phyloP scores from a whole-genome alignment of 2,329 filamentous ascomycete species.

The Arthrobotrys conoides region DNA sequence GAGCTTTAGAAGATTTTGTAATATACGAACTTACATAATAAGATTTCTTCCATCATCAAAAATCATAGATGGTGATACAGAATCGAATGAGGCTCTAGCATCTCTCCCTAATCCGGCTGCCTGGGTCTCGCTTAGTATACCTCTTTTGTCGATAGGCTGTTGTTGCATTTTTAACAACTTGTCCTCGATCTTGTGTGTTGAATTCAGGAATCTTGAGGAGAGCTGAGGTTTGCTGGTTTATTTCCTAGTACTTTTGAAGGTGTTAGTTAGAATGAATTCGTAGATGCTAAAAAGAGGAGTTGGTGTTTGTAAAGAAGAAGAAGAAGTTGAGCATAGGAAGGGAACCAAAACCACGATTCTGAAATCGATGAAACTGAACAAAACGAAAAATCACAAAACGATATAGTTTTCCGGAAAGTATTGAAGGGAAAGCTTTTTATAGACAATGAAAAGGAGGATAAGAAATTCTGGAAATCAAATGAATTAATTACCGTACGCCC shows the following conservation, averaged over 20 bases:
- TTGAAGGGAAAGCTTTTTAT: not conserved
- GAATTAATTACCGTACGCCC: too few relatives aligned
- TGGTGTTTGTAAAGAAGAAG: too few relatives aligned
- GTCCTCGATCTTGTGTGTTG: not conserved
- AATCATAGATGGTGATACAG: too few relatives aligned
- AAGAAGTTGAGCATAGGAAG: not conserved
- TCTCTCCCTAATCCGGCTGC: not conserved
- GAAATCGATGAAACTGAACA: not conserved
- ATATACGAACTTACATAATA: not conserved
- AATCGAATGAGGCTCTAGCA: not conserved
- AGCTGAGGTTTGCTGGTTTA: not conserved
- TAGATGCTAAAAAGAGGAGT: not conserved
- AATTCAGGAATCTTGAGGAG: not conserved
- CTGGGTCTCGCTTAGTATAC: not conserved
- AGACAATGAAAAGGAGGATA: not conserved
- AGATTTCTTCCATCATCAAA: too few relatives aligned
- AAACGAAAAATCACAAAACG: not conserved
- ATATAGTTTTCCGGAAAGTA: not conserved
- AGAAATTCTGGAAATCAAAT: not conserved
- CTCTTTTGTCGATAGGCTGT: not conserved
- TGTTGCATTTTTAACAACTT: conserved; percentile 21
- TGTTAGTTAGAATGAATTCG: not conserved
- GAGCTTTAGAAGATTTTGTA: not conserved
- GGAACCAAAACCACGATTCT: not conserved
- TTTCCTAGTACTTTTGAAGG: not conserved